A percentile compares a stretch with the other conserved stretches of the same genome.
phyloP scores from a whole-genome alignment of 805 yeast genomes.

The Yarrowia deformans region DNA sequence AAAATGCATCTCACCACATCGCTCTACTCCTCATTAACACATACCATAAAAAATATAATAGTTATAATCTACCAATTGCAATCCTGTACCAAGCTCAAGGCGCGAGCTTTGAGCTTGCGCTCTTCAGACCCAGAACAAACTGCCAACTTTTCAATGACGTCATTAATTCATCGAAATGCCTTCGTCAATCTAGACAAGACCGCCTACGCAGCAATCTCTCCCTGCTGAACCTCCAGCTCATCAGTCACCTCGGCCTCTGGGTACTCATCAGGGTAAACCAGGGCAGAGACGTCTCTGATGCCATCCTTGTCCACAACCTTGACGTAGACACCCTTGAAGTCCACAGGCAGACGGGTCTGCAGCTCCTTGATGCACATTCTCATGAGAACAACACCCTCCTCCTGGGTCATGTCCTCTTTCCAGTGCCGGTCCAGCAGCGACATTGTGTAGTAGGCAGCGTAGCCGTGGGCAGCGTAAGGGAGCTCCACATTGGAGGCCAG shows the following conservation, averaged over 20 bases:
- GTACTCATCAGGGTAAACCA: conserved; percentile 31
- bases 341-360: conserved; percentile 85
- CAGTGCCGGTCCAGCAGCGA: conserved; percentile 92
- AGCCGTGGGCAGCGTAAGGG: conserved; percentile 98
- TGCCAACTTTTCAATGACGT: background rate
- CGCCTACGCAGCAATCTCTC: conserved; percentile 19
- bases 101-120: too few relatives aligned
- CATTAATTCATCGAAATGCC: background rate
- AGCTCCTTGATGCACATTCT: conserved; percentile 79
- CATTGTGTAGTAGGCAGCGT: conserved; percentile 94
- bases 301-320: conserved; percentile 73
- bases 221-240: conserved; percentile 33
- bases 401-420: conserved; percentile 72
- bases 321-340: conserved; percentile 83
- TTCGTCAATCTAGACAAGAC: background rate
- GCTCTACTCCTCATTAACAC: background rate
- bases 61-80: conserved; percentile 17
- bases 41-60: conserved; percentile 23
- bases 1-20: background rate
- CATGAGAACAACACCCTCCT: conserved; percentile 80
- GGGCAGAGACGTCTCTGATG: conserved; percentile 46
- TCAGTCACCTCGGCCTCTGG: conserved; percentile 10
- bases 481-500: conserved; percentile 88
- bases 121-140: background rate
- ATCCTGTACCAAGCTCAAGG: background rate